Conservation (phyloP, 495 filamentous ascomycete genomes). For the Thozetella sp. region DNA sequence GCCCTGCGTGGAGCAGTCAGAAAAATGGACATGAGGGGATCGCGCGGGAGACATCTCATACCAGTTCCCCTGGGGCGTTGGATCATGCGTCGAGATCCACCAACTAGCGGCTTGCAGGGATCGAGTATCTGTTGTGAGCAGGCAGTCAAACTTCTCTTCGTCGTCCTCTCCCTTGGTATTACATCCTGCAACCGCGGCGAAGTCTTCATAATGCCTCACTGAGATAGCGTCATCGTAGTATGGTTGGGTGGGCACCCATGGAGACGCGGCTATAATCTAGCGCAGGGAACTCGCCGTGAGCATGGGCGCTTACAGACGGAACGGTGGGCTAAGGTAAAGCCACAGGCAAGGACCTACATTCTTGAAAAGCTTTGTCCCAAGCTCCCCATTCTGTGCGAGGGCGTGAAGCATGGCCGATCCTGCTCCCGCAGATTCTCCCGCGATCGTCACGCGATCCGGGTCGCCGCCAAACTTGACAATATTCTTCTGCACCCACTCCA, state of each 20-base stretch:
- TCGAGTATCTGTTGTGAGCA: constrained; percentile 45
- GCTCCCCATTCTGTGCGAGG: not conserved
- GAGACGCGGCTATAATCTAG: constrained; percentile 49
- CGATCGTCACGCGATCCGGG: constrained; percentile 46
- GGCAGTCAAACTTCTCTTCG: constrained; percentile 58
- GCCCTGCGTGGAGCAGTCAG: constrained; percentile 32
- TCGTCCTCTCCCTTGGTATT: constrained; percentile 27
- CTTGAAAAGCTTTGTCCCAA: not conserved
- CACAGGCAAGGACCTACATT: not conserved
- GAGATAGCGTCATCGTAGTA: constrained; percentile 48
- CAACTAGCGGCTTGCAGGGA: constrained; percentile 57
- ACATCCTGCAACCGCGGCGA: constrained; percentile 55
- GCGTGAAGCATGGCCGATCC: not conserved
- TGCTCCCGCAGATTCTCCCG: constrained; percentile 55
- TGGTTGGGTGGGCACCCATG: constrained; percentile 50
- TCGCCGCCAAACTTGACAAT: constrained; percentile 52
- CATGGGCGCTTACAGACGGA: too few relatives aligned
- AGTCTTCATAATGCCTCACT: constrained; percentile 51
- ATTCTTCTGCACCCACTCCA: constrained; percentile 60
- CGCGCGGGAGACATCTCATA: not conserved
- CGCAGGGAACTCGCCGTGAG: not conserved
- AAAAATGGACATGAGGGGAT: not conserved
- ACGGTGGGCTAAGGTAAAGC: not conserved
- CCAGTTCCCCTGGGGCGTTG: constrained; percentile 28
- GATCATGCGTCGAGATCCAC: constrained; percentile 37